Base-by-base conservation (phyloP, 805 yeast genomes). In the Ascoidea asiatica region DNA sequence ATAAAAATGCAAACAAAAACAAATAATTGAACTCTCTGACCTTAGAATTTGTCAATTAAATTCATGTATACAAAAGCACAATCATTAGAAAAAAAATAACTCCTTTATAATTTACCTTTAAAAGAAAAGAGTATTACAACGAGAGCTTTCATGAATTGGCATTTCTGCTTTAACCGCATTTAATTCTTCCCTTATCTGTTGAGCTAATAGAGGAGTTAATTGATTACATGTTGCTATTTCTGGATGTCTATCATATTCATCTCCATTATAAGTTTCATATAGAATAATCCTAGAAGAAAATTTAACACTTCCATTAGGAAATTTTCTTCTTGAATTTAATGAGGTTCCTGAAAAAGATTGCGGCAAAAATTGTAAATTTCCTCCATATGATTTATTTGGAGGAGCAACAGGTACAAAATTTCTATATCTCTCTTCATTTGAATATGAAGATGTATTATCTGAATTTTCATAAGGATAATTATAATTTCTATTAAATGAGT, bases 171-270 rank as follows among this genome's bases (percentile, higher is more conserved):
- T 89, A 56, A 88, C 63, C 44, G 69, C 72, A 61, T 92, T 89
- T 57, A 90, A 66, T 61, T 90, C 97, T 37, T 81, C 83, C 62
- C 80, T 82, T 53, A 90, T 87, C 61, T 75, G 77, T 59, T 85
- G 88, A 0, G 97, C 96, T 57, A 88, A 63, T 46, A 72, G 69
- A 5, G 97, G 95, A 1, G 95, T 88, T 59, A 88, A 68, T 57
- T 81, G 87, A 61, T 89, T 87, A 63, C 97, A 90, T 2, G 97
- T 88, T 3, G 95, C 95, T 22, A 79, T 69, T 50, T 88, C 97
- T 0, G 97, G 96, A 51, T 80, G 87, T 54, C 98, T 77, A 60
- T 90, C 97, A 60, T 90, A 90, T 51, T 84, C 96, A 18, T 74
- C 79, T 36, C 79, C 79, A 47, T 80, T 73, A 60, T 82, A 87